Conservation (phyloP, 148 eudicot genomes). For the Camellia lanceoleosa region DNA sequence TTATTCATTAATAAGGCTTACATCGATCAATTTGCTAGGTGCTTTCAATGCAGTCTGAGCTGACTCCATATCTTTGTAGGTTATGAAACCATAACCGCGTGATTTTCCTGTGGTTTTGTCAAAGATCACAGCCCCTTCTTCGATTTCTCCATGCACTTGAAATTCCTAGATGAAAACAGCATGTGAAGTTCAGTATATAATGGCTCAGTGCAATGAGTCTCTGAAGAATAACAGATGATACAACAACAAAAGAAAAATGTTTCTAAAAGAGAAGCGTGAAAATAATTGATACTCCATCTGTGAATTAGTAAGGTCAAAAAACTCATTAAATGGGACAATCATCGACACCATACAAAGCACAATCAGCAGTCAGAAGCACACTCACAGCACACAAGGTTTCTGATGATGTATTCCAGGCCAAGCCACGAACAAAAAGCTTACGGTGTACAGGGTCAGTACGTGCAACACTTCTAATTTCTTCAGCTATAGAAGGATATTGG, state of each 20-base stretch:
- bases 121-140: conserved; percentile 67
- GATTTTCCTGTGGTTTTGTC: conserved; percentile 66
- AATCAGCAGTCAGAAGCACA: conserved; percentile 46
- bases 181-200: background rate
- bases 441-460: conserved; percentile 74
- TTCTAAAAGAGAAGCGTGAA: background rate
- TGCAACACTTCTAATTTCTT: conserved; percentile 65
- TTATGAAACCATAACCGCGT: conserved; percentile 73
- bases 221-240: background rate
- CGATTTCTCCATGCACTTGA: conserved; percentile 64
- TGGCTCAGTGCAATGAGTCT: background rate
- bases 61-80: conserved; percentile 58
- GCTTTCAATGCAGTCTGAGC: conserved; percentile 52
- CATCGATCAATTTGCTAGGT: conserved; percentile 62
- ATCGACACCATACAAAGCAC: conserved; percentile 20
- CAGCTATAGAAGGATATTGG: conserved; percentile 69
- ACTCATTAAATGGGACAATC: background rate
- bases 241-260: background rate
- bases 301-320: conserved; percentile 10
- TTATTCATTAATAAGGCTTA: conserved; percentile 21
- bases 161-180: conserved; percentile 40
- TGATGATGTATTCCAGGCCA: conserved; percentile 72
- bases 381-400: conserved; percentile 89
- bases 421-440: conserved; percentile 87
- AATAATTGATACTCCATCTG: conserved; percentile 2